Conservation (phyloP, 2,329 filamentous ascomycete species). For the Aspergillus terreus region DNA sequence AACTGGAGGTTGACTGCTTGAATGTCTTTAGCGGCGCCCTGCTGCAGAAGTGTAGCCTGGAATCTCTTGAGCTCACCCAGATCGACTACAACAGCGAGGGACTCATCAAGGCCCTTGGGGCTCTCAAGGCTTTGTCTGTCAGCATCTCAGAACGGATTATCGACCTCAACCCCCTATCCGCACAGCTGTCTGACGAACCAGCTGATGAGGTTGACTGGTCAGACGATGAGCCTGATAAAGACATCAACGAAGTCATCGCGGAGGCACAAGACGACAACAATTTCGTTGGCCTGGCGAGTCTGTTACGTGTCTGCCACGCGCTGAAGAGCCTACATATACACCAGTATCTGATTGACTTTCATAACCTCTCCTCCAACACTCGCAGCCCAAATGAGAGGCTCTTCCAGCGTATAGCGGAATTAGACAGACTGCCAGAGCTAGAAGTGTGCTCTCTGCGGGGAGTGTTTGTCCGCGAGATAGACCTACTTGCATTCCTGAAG, state of each 20-base stretch:
- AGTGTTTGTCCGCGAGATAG: background rate
- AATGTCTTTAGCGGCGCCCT: background rate
- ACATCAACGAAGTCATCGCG: background rate
- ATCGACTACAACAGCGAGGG: background rate
- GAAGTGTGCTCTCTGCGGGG: background rate
- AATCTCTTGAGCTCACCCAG: background rate
- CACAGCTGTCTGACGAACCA: background rate
- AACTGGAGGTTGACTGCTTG: background rate
- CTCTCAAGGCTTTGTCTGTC: background rate
- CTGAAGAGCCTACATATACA: background rate
- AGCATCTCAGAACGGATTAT: background rate
- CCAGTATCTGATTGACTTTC: background rate
- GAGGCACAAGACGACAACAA: background rate
- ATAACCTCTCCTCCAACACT: no score
- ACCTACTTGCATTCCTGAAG: background rate
- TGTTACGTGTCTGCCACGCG: background rate
- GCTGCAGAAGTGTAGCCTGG: background rate
- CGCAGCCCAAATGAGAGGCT: background rate
- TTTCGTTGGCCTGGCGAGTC: background rate
- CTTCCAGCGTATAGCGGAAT: background rate
- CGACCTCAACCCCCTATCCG: background rate
- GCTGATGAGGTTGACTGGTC: background rate
- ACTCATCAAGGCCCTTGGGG: background rate
- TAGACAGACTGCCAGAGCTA: background rate
- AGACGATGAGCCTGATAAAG: background rate